Base-by-base conservation (phyloP, 257 asterid genomes). In the Leonotis leonurus region DNA sequence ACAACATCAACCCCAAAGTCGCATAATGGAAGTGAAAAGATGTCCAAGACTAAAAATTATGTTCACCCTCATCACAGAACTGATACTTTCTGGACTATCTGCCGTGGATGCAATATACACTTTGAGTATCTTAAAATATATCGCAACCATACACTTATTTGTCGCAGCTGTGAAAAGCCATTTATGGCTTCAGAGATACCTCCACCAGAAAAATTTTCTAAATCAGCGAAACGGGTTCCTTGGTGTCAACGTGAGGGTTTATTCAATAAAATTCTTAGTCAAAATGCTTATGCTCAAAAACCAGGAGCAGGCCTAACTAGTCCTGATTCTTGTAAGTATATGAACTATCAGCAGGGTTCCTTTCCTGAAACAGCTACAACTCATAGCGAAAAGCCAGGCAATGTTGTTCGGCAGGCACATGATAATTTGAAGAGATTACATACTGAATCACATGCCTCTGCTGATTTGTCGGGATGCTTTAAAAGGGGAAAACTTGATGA, bases 61-160 rank as follows among this genome's bases (percentile, higher is more conserved):
- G 46, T 73, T 16, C 81, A 82, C 27, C n/a, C 70, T 36, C 18
- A 51, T 32, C 74, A 55, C 56, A 82, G 83, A 77, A 56, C 64
- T 14, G 90, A 86, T 69, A 66, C 93, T 48, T 88, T 88, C 64
- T 88, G 93, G 96, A 88, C 96, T 22, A 75, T 79, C 14, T 88
- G 96, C 72, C 67, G 13, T 58, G 70, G 62, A 39, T 88, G 96
- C 86, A 75, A 60, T 75, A 80, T 73, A 73, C 77, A 78, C 21
- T 89, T 78, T 41, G 95, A 89, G 68, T 89, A 83, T 72, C 80
- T 68, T 13, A 80, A 63, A 70, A 39, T 70, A 21, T 89, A 80
- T 56, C 79, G 62, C 69, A 81, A 85, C 82, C 75, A 49, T 12
- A 77, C 77, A 45, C 95, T 81, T 65, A 81, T 78, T 58, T 85